These are phyloP conservation scores for Fraxinus americana DNA, from an alignment of 257 asterid species.

Conservation along the genomic window DNA sequence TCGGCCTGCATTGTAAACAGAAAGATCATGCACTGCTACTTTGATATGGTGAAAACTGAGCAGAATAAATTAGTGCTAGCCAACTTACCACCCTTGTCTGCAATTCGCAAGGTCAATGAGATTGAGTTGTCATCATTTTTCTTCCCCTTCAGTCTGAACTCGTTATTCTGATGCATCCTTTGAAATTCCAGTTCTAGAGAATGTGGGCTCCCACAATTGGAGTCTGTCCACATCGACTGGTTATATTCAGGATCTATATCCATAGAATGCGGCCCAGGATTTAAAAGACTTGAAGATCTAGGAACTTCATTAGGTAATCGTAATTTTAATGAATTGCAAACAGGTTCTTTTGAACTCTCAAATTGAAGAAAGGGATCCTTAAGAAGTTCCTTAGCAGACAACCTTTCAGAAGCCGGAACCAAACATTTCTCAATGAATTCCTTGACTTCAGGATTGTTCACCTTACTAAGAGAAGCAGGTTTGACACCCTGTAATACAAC, in stretches of 20 bases:
- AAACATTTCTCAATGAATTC: conserved; percentile 74
- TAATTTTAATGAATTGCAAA: conserved; percentile 32
- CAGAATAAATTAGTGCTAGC: not conserved
- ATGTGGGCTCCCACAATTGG: conserved; percentile 45
- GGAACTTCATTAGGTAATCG: conserved; percentile 41
- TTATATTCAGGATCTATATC: conserved; percentile 64
- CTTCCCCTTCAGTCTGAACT: conserved; percentile 62
- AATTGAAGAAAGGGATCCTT: conserved; percentile 62
- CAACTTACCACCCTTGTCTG: conserved; percentile 52
- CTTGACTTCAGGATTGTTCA: conserved; percentile 49
- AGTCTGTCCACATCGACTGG: conserved; percentile 45
- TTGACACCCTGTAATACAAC: conserved; percentile 53
- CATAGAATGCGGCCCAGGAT: conserved; percentile 54
- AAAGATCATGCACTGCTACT: conserved; percentile 10
- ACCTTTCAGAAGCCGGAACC: conserved; percentile 59
- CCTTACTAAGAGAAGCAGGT: conserved; percentile 70
- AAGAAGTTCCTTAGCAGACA: conserved; percentile 74
- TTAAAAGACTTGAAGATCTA: conserved; percentile 36
- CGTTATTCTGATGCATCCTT: conserved; percentile 51
- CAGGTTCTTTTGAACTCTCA: conserved; percentile 34
- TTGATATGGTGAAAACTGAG: not conserved
- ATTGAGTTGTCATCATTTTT: conserved; percentile 54
- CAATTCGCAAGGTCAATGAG: conserved; percentile 57
- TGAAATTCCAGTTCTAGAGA: conserved; percentile 49
- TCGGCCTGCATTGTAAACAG: conserved; percentile 38